Evolutionary conservation across 805 yeast species (phyloP), one percentile per base, ranked within the genome.

Genomic region (Saccharomycopsis amapae): DNA sequence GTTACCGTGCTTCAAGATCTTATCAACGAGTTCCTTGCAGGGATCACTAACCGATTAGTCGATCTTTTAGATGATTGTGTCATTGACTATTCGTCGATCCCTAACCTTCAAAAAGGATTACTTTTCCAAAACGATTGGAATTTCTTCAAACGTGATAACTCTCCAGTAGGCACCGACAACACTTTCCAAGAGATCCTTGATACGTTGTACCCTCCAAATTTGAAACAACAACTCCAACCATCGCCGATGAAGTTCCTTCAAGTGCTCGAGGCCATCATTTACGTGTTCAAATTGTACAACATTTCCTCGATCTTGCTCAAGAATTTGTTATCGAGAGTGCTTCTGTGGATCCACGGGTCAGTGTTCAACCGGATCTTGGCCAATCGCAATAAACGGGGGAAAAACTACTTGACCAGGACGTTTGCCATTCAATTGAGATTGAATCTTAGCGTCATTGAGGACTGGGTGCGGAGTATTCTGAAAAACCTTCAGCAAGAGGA

Each of bases 381-480:
- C 18, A 79, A 76, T 51, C 77, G 83, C 25, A 46, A 42, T 15
- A 36, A 20, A 15, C 20, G 32, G 15, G 39, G 42, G 7, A 61
- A 53, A 51, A 83, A 76, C 55, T 82, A 82, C 54, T 70, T 84
- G 41, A 77, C 95, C 1, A 73, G 99, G 49, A 73, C 86, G 0
- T 76, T 81, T 51, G 97, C 97, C 0, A 78, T 93, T 63, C 97
- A 93, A 59, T 81, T 93, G 38, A 69, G 97, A 45, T 72, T 93
- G 45, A 93, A 93, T 56, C 57, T 93, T 7, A 87, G 96, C 0
- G 75, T 84, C 4, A 64, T 93, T 37, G 97, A 93, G 62, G 96
- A 93, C 58, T 93, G 99, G 99, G 74, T 90, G 25, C 75, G 95
- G 49, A 70, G 62, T 37, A 44, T 51, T 13, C 34, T 42, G 10